Conservation (phyloP, 1,139 yeast genomes). For the Zygotorulaspora mrakii region DNA sequence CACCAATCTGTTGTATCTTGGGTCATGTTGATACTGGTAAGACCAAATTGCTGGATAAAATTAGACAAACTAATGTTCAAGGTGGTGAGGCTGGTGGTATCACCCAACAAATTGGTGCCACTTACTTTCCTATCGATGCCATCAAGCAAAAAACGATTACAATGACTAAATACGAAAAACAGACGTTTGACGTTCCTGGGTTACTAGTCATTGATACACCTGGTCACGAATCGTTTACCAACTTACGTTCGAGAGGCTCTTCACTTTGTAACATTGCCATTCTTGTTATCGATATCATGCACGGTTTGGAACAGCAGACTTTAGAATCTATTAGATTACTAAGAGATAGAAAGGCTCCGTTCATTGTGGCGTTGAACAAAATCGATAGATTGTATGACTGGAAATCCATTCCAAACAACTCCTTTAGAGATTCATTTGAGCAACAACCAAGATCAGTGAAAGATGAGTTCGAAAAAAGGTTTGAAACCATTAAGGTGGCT, state of each 20-base stretch:
- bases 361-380: conserved; percentile 92
- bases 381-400: conserved; percentile 96
- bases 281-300: conserved; percentile 97
- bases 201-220: conserved; percentile 95
- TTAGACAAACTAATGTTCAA: conserved; percentile 98
- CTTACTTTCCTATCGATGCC: conserved; percentile 96
- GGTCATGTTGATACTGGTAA: conserved; percentile 99
- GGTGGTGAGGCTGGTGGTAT: conserved; percentile 99
- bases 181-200: conserved; percentile 93
- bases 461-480: conserved; percentile 86
- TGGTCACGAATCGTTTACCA: conserved; percentile 99
- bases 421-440: conserved; percentile 90
- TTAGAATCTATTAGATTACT: conserved; percentile 86
- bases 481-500: conserved; percentile 80
- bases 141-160: conserved; percentile 86
- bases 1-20: conserved; percentile 97
- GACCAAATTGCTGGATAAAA: conserved; percentile 90
- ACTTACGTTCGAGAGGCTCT: conserved; percentile 97
- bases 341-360: conserved; percentile 97
- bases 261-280: conserved; percentile 98
- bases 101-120: conserved; percentile 99
- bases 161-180: conserved; percentile 83
- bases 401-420: conserved; percentile 84
- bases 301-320: conserved; percentile 97
- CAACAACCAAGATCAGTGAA: conserved; percentile 81